Evolutionary conservation across 345 rosid genomes (phyloP).

Genomic region (Citrus sinensis): DNA sequence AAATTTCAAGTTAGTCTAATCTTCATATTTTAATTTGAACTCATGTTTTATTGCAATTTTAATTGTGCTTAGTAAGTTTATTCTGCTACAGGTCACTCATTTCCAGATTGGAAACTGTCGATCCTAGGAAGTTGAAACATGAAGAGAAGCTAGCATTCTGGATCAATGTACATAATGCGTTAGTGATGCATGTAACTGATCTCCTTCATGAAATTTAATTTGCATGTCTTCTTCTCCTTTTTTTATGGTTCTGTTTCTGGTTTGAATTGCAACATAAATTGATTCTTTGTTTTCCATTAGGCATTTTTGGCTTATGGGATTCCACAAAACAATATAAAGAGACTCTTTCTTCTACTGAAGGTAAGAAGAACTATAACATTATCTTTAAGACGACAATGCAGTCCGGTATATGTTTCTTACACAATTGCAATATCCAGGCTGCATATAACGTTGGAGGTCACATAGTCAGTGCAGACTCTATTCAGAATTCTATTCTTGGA

Average conservation of each 20-base stretch:
- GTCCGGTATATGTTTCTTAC: conserved; percentile 7
- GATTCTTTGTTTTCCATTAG: conserved; percentile 28
- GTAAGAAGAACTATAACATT: conserved; percentile 27
- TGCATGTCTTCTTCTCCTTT: background rate
- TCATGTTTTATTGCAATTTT: background rate
- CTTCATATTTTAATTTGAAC: background rate
- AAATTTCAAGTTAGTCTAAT: conserved; percentile 67
- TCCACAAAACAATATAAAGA: conserved; percentile 85
- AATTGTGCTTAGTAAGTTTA: background rate
- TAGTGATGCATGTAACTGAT: conserved; percentile 90
- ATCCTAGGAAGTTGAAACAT: conserved; percentile 74
- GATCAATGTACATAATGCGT: conserved; percentile 91
- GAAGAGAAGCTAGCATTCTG: conserved; percentile 95
- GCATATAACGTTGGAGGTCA: conserved; percentile 93
- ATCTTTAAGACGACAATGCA: background rate
- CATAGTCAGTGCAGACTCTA: conserved; percentile 80
- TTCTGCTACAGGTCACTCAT: conserved; percentile 62
- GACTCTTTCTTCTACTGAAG: conserved; percentile 75
- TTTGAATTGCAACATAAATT: background rate
- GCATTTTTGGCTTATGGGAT: conserved; percentile 91
- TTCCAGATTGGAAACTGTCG: conserved; percentile 65
- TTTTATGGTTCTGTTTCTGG: conserved; percentile 8
- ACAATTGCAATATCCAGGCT: conserved; percentile 52
- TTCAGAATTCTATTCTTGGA: conserved; percentile 71
- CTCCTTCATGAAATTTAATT: conserved; percentile 3